Percentiles rank a stretch among this genome's conserved stretches.
These are phyloP conservation scores for Rhizopogon sp. DNA, from an alignment of 768 basidiomycete genomes.

Conservation along the genomic window DNA sequence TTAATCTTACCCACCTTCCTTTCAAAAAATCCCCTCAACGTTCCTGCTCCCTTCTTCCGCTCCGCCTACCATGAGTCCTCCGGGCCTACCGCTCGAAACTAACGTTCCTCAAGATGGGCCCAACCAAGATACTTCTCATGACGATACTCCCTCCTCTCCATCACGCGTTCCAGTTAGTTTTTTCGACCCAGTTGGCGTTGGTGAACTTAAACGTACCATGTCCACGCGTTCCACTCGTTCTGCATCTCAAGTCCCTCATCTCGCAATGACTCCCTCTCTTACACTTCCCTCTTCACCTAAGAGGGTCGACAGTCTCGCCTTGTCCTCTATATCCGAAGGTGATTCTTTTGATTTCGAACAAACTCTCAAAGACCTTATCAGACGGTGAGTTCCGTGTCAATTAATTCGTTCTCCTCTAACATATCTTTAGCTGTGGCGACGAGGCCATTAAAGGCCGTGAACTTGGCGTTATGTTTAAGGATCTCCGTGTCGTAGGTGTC, in stretches of 20 bases:
- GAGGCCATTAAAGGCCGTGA: constrained; percentile 46
- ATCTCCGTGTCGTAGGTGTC: constrained; percentile 55
- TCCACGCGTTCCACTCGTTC: not conserved
- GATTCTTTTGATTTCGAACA: constrained; percentile 29
- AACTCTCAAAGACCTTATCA: constrained; percentile 18
- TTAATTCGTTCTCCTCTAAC: not conserved
- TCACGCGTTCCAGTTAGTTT: constrained; percentile 35
- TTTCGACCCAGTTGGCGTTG: constrained; percentile 46
- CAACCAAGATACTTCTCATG: not conserved
- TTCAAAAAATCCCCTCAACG: not conserved
- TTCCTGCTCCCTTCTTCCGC: not conserved
- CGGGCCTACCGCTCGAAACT: not conserved
- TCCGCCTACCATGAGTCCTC: not conserved
- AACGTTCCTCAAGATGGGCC: not conserved
- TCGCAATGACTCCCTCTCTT: not conserved
- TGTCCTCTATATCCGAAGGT: not conserved
- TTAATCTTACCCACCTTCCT: not conserved
- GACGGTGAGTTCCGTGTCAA: constrained; percentile 9
- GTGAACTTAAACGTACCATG: constrained; percentile 30
- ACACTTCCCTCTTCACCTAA: not conserved
- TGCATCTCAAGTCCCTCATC: not conserved
- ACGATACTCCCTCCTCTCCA: not conserved
- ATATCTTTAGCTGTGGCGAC: constrained; percentile 36
- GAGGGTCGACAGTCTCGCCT: not conserved
- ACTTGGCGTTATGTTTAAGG: constrained; percentile 57